Evolutionary conservation across 2,329 filamentous ascomycete species (phyloP).

Genomic region (Phyllosticta citribraziliensis): DNA sequence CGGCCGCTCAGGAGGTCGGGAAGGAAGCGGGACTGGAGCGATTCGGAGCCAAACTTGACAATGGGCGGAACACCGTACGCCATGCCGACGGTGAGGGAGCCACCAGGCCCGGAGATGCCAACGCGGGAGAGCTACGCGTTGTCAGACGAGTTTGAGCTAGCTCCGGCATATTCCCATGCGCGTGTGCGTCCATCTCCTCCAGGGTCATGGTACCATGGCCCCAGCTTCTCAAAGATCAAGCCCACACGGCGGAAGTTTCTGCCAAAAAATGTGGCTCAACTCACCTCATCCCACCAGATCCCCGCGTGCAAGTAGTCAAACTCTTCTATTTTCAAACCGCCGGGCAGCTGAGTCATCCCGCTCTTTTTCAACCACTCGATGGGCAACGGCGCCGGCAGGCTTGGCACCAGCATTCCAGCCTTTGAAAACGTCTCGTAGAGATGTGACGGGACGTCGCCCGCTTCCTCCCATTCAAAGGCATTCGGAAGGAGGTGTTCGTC

Average conservation of each 20-base stretch:
- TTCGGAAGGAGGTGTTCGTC: conserved; percentile 51
- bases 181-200: background rate
- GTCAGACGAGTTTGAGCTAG: background rate
- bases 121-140: conserved; percentile 48
- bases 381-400: conserved; percentile 58
- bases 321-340: conserved; percentile 58
- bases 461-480: conserved; percentile 60
- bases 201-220: background rate
- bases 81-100: conserved; percentile 60
- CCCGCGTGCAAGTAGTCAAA: conserved; percentile 63
- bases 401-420: conserved; percentile 61
- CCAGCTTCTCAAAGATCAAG: background rate
- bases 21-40: conserved; percentile 56
- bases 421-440: conserved; percentile 56
- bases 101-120: conserved; percentile 54
- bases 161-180: background rate
- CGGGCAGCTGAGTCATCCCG: conserved; percentile 57
- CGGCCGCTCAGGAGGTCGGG: conserved; percentile 57
- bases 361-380: conserved; percentile 56
- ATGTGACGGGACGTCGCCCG: conserved; percentile 52
- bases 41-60: conserved; percentile 54
- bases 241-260: background rate
- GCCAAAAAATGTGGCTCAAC: background rate
- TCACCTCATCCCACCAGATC: conserved; percentile 59
- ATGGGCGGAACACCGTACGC: conserved; percentile 64